These are phyloP conservation scores for Scleromitrula shiraiana DNA, from an alignment of 2,329 filamentous ascomycete species.

Conservation along the genomic window DNA sequence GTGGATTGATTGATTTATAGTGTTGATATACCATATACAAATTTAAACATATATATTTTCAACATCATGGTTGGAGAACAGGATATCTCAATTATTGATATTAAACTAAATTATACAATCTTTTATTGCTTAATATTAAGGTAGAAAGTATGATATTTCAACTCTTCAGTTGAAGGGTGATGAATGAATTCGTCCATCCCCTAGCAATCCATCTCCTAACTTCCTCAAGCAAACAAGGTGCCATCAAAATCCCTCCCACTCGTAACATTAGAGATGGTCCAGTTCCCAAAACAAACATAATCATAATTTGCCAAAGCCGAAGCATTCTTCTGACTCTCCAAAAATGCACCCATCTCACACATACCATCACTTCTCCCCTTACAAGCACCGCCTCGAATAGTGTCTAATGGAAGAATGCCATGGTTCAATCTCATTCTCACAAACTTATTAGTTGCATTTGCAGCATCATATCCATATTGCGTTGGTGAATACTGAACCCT, in stretches of 20 bases:
- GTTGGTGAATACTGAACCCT: slow-evolving; percentile 35
- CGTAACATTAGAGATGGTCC: slow-evolving; percentile 1
- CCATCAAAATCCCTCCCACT: slow-evolving; percentile 8
- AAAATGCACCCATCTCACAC: slow-evolving; percentile 36
- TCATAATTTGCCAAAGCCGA: slow-evolving; percentile 10
- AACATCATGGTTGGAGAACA: no score
- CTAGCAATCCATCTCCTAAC: no score
- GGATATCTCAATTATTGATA: background rate
- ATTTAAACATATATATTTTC: background rate
- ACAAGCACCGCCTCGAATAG: slow-evolving; percentile 40
- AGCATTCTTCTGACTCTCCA: slow-evolving; percentile 19
- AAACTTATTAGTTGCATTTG: slow-evolving; percentile 38
- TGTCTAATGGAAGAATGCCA: slow-evolving; percentile 39
- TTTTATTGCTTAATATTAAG: no score
- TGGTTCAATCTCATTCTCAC: slow-evolving; percentile 42
- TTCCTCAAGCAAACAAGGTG: slow-evolving; percentile 2
- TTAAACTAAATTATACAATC: background rate
- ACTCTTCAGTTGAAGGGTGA: no score
- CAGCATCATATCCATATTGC: slow-evolving; percentile 39
- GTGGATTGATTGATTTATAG: background rate
- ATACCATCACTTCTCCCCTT: slow-evolving; percentile 37
- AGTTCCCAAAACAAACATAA: slow-evolving; percentile 9
- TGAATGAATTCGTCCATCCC: no score
- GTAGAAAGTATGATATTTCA: no score
- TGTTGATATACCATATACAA: background rate